Evolutionary conservation across 805 yeast species (phyloP).

Genomic region (Priceomyces haplophilus): DNA sequence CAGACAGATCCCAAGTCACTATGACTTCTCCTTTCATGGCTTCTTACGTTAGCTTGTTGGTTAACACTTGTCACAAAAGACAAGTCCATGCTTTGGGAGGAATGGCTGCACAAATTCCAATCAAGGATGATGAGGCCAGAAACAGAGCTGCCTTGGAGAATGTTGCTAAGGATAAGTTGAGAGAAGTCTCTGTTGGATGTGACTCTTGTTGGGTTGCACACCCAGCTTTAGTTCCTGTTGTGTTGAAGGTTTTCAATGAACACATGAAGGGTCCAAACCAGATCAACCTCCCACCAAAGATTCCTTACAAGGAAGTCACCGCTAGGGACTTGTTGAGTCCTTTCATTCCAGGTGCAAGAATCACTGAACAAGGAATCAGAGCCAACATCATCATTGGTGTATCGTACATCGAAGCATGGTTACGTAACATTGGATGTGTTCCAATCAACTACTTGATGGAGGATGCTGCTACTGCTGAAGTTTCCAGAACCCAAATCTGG

Average conservation of each 20-base stretch:
- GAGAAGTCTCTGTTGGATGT: slow-evolving; percentile 77
- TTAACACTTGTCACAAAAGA: slow-evolving; percentile 71
- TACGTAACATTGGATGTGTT: slow-evolving; percentile 79
- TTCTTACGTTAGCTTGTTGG: slow-evolving; percentile 69
- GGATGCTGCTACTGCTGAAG: slow-evolving; percentile 90
- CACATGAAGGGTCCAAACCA: slow-evolving; percentile 84
- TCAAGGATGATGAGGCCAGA: slow-evolving; percentile 62
- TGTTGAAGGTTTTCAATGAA: slow-evolving; percentile 67
- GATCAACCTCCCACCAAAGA: slow-evolving; percentile 50
- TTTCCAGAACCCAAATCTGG: slow-evolving; percentile 75
- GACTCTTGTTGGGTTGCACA: slow-evolving; percentile 92
- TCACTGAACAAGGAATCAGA: slow-evolving; percentile 68
- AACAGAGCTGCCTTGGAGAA: slow-evolving; percentile 68
- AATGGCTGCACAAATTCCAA: slow-evolving; percentile 86
- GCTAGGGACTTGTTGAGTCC: slow-evolving; percentile 64
- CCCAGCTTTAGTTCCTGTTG: slow-evolving; percentile 75
- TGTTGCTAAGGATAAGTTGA: slow-evolving; percentile 69
- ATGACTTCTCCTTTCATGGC: slow-evolving; percentile 83
- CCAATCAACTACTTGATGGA: slow-evolving; percentile 85
- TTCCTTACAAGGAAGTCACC: slow-evolving; percentile 52
- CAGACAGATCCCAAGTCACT: slow-evolving; percentile 77
- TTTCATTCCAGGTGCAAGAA: slow-evolving; percentile 55
- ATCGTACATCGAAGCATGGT: slow-evolving; percentile 83
- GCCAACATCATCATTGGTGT: slow-evolving; percentile 73
- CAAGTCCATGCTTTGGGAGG: slow-evolving; percentile 89